Percentiles rank a stretch among this genome's conserved stretches.
phyloP scores from a whole-genome alignment of 768 basidiomycete genomes.

The Steccherinum ochraceum region DNA sequence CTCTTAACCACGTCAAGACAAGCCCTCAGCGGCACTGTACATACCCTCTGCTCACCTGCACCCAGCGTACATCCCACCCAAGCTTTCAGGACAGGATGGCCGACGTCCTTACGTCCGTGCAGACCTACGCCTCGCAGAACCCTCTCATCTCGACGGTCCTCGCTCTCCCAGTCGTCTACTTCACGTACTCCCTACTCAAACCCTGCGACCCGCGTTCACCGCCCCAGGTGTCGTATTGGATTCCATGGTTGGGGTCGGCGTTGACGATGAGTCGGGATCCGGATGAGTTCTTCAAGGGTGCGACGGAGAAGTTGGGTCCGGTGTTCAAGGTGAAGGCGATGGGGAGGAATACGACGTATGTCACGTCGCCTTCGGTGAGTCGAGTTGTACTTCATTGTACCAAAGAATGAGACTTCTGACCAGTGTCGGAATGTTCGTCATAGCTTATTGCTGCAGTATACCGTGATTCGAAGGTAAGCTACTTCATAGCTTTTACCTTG shows the following conservation, averaged over 20 bases:
- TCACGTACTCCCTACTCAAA: too few relatives aligned
- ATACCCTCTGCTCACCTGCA: too few relatives aligned
- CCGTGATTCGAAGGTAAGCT: conserved; percentile 12
- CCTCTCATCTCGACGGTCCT: too few relatives aligned
- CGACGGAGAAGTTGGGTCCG: conserved; percentile 12
- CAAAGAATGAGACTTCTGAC: not conserved
- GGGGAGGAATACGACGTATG: conserved; percentile 16
- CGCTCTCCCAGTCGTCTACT: too few relatives aligned
- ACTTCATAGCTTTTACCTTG: not conserved
- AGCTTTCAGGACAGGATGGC: too few relatives aligned
- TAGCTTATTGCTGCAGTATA: conserved; percentile 15
- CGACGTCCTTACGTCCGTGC: too few relatives aligned
- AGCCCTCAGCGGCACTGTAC: too few relatives aligned
- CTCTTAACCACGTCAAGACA: too few relatives aligned
- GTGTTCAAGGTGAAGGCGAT: conserved; percentile 14
- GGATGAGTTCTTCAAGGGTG: conserved; percentile 15
- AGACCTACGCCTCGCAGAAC: too few relatives aligned
- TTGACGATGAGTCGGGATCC: conserved; percentile 15
- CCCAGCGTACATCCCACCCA: too few relatives aligned
- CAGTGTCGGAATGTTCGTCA: not conserved
- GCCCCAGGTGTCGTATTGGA: conserved; percentile 12
- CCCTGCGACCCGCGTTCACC: conserved; percentile 2
- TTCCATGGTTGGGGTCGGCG: conserved; percentile 18
- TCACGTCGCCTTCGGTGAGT: conserved; percentile 16
- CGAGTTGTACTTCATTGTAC: not conserved